Evolutionary conservation across 1,284 basidiomycete genomes (phyloP), one percentile per base, ranked within the genome.

Genomic region (Trametes polyzona): DNA sequence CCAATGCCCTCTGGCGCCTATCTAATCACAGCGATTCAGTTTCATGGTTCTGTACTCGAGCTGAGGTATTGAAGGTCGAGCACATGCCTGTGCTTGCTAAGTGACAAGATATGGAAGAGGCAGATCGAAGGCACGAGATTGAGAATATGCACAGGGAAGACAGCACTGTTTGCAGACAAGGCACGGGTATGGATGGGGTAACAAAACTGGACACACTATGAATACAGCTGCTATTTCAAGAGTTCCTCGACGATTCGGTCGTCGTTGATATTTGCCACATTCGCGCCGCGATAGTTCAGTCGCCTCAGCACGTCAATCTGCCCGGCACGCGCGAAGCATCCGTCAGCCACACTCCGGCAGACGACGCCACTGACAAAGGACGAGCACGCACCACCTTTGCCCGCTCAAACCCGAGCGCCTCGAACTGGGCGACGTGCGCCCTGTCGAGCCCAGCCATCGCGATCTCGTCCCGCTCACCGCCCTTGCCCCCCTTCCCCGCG

Each of bases 231-330:
- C 67, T 58, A 69, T 53, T 81, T 83, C 66, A 86, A 70, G 47
- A 86, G 68, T 70, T 84, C 81, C 69, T 86, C 80, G 32, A 86
- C 79, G 32, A 87, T 75, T 57, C 77, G 76, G 66, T 87, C 84
- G 61, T 87, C 83, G 50, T 78, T 74, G 61, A 87, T 84, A 63
- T 81, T 83, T 32, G 76, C 70, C 39, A 82, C 80, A 65, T 90
- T 88, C 24, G 78, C 76, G 12, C 93, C 96, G 17, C 96, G 87
- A 75, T 98, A 99, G 74, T 99, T 98, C 71, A 97, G 73, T 65
- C 89, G 82, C 66, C 91, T 87, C 60, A 98, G 80, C 10, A 90
- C 90, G 63, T 95, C 90, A 61, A 96, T 93, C 92, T 93, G 63
- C n/a, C 41, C 12, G 6, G 9, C 30, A 42, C 30, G 24, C 58